A percentile compares a stretch with the other conserved stretches of the same genome.
These are phyloP conservation scores for Pseudocercospora ulei DNA, from an alignment of 2,329 filamentous ascomycete species.

Conservation along the genomic window DNA sequence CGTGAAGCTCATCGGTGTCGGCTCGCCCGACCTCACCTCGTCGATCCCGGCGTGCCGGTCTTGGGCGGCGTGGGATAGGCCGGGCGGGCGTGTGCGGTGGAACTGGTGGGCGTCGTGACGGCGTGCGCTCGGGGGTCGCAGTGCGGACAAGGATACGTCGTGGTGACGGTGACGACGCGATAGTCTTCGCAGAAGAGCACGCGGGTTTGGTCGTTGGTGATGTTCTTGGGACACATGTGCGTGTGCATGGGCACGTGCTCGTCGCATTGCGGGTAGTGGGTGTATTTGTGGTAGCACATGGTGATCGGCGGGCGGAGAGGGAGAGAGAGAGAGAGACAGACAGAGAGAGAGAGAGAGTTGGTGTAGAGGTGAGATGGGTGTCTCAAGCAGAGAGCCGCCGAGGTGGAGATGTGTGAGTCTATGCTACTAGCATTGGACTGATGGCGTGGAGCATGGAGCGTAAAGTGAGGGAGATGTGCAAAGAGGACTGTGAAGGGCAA, in stretches of 20 bases:
- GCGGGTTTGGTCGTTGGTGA: constrained; percentile 25
- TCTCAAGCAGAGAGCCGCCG: constrained; percentile 8
- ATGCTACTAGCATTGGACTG: not conserved
- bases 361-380: not conserved
- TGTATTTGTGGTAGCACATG: constrained; percentile 34
- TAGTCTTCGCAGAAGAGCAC: constrained; percentile 33
- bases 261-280: constrained; percentile 28
- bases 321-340: constrained; percentile 2
- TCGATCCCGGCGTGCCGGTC: constrained; percentile 19
- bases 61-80: constrained; percentile 22
- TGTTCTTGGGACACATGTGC: constrained; percentile 30
- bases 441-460: not conserved
- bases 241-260: constrained; percentile 30
- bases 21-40: constrained; percentile 11
- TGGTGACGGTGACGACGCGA: constrained; percentile 20
- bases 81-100: constrained; percentile 6
- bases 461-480: not conserved
- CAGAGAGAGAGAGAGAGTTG: not conserved
- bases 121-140: constrained; percentile 13
- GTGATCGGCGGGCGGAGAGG: constrained; percentile 1
- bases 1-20: no score
- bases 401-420: not conserved
- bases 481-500: not conserved
- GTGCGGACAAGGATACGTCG: constrained; percentile 21
- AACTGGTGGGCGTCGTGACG: constrained; percentile 14